Evolutionary conservation across 2,329 filamentous ascomycete species (phyloP).

Genomic region (Tolypocladium album): DNA sequence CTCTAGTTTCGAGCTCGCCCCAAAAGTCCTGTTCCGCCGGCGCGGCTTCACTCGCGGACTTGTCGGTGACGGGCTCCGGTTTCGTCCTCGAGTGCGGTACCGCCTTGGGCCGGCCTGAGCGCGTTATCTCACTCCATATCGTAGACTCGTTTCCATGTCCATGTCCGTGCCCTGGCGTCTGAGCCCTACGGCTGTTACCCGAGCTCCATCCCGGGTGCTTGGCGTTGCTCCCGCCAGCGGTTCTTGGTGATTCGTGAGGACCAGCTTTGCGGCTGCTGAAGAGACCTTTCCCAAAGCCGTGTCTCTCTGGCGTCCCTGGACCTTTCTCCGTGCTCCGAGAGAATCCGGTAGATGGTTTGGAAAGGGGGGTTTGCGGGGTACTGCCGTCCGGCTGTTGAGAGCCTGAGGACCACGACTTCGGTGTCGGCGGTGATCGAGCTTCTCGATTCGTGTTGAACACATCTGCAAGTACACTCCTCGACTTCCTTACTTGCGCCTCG

Average conservation of each 20-base stretch:
- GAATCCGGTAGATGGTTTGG: background rate
- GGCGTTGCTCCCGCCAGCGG: background rate
- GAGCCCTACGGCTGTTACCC: constrained; percentile 10
- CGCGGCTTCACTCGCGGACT: background rate
- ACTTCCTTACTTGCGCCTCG: constrained; percentile 8
- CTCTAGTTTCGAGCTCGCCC: constrained; percentile 12
- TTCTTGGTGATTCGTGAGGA: background rate
- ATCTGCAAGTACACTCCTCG: constrained; percentile 19
- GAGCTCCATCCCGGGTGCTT: constrained; percentile 10
- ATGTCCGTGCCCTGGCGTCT: constrained; percentile 2
- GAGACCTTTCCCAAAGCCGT: background rate
- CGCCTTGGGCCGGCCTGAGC: background rate
- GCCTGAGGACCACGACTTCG: constrained; percentile 14
- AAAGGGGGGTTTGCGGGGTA: background rate
- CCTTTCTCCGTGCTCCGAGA: background rate
- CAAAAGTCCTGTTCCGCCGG: constrained; percentile 11
- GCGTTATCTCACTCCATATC: constrained; percentile 8
- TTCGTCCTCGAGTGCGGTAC: background rate
- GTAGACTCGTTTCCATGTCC: constrained; percentile 7
- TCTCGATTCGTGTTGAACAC: constrained; percentile 19
- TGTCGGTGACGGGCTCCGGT: background rate
- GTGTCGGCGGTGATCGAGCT: constrained; percentile 13
- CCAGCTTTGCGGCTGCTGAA: background rate
- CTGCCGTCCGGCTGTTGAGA: background rate
- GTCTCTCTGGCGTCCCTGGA: background rate